Evolutionary conservation across 129 eudicot species (phyloP).

Genomic region (Saussurea involucrata): DNA sequence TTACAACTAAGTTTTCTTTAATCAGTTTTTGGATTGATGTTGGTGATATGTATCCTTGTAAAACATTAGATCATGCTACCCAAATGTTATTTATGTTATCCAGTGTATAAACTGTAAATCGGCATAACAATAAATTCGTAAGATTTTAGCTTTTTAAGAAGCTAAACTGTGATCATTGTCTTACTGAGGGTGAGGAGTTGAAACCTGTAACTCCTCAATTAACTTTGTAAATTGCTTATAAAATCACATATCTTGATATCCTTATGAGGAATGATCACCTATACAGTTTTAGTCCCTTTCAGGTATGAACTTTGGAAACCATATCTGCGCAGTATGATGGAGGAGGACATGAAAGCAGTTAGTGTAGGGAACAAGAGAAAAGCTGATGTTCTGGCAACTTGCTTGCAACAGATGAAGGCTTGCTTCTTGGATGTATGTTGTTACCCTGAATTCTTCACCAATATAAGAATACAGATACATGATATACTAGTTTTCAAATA

Average conservation of each 20-base stretch:
- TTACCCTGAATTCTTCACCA: neutral
- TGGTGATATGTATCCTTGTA: neutral
- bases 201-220: neutral
- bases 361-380: slow-evolving; percentile 74
- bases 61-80: neutral
- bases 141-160: neutral
- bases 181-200: neutral
- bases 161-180: neutral
- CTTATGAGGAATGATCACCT: neutral
- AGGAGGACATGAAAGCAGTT: slow-evolving; percentile 90
- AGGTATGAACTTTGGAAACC: slow-evolving; percentile 97
- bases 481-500: no score
- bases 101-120: neutral
- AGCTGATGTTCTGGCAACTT: slow-evolving; percentile 66
- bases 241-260: neutral
- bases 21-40: neutral
- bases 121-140: neutral
- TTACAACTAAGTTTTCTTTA: slow-evolving; percentile 2
- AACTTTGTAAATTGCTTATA: neutral
- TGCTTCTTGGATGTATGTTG: slow-evolving; percentile 81
- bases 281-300: slow-evolving; percentile 11
- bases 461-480: no score
- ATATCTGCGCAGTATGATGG: slow-evolving; percentile 84
- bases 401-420: slow-evolving; percentile 84
- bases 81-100: neutral